Conservation (phyloP, 495 filamentous ascomycete species). For the Neurospora terricola region DNA sequence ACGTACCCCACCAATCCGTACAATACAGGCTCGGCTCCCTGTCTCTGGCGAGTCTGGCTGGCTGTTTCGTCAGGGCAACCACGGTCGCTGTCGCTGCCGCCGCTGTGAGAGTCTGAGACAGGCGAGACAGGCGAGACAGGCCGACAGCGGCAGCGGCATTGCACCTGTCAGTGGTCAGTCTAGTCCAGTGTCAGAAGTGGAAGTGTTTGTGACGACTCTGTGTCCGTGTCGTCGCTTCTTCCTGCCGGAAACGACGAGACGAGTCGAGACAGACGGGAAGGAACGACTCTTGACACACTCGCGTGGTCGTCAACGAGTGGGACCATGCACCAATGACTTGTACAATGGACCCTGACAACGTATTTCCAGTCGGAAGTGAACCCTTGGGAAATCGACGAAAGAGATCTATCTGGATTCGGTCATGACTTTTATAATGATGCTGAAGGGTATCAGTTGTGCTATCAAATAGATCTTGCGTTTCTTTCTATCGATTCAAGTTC, state of each 20-base stretch:
- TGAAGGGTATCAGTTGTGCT: background rate
- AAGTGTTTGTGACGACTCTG: too few species aligned
- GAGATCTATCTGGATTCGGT: background rate
- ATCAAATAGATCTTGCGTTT: background rate
- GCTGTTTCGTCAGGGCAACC: background rate
- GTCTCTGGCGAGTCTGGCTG: background rate
- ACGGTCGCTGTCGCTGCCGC: background rate
- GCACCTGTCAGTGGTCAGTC: background rate
- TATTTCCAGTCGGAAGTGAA: background rate
- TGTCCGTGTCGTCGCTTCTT: background rate
- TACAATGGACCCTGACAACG: background rate
- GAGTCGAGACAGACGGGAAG: background rate
- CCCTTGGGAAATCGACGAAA: background rate
- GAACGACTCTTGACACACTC: background rate
- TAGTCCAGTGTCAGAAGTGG: background rate
- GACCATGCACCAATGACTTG: background rate
- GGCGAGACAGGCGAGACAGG: too few species aligned
- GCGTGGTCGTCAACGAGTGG: background rate
- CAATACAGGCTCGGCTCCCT: background rate
- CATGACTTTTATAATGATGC: background rate
- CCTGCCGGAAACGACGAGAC: background rate
- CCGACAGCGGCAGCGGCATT: background rate
- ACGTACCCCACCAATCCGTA: background rate
- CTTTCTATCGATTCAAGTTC: background rate
- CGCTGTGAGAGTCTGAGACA: too few species aligned